Evolutionary conservation across 169 alveolate genomes (phyloP), one percentile per base, ranked within the genome.

Genomic region (Amoebophrya sp.): DNA sequence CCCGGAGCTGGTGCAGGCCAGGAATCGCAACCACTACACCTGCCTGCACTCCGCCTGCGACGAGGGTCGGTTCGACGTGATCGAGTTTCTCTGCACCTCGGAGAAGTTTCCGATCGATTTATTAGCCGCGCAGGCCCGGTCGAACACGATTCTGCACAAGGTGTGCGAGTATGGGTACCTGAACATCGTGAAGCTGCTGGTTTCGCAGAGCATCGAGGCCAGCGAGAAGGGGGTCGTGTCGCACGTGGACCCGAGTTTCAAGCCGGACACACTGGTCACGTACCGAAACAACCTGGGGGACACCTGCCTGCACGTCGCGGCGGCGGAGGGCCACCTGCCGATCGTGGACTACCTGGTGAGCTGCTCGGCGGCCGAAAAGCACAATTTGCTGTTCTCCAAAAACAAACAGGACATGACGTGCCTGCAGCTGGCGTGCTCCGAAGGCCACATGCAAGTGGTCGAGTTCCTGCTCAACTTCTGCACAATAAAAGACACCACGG

Each of bases 31-130:
- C 78, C 78, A 58, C 78, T 58, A 58, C 78, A 58, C 78, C 5
- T 58, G 78, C 34, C 78, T 58, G 78, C 78, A 58, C 78, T 58
- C 78, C 26, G 78, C 78, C 78, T 58, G 78, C 78, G 78, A 58
- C 78, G 78, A 58, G 78, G 78, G 78, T 13, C 78, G 78, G 38
- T 16, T 7, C 78, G 78, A 58, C 29, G 78, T 58, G 38, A 58
- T 58, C 78, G 78, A 58, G 78, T 58, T 58, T 58, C 78, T 58
- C 10, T 58, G 78, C 78, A 23, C 4, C 34, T 13, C 10, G 34
- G 78, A 16, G 7, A 58, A 58, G 26, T 58, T 58, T n/a, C 78
- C 78, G 34, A 58, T 58, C 78, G 78, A 58, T 13, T 29, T 58
- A 10, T 29, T 58, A 10, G 78, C 78, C 10, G 78, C 78, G 78